phyloP scores from a whole-genome alignment of 371 early-diverging fungal species.

The Cokeromyces recurvatus region DNA sequence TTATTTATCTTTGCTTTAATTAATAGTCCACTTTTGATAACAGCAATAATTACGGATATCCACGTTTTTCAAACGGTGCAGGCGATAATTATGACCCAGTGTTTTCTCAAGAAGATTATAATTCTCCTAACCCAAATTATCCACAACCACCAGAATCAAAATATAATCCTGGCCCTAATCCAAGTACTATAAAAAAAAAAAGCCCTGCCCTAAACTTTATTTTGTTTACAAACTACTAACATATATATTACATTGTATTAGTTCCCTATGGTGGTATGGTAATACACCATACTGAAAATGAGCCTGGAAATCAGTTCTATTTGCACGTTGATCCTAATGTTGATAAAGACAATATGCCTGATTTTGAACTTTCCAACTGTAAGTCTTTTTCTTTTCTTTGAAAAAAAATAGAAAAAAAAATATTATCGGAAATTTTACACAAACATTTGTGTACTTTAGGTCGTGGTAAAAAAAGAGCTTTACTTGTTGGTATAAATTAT shows the following conservation, averaged over 20 bases:
- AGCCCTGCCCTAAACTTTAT: not conserved
- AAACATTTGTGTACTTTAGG: slow-evolving; percentile 14
- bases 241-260: not conserved
- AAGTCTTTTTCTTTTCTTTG: slow-evolving; percentile 16
- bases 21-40: not conserved
- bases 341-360: slow-evolving; percentile 13
- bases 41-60: no score
- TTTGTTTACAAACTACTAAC: no score
- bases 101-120: slow-evolving; percentile 12
- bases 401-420: no score
- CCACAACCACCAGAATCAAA: slow-evolving; percentile 24
- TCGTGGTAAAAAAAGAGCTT: slow-evolving; percentile 71
- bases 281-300: slow-evolving; percentile 4
- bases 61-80: not conserved
- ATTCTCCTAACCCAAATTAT: slow-evolving; percentile 17
- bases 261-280: slow-evolving; percentile 23
- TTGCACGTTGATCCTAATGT: slow-evolving; percentile 36
- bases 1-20: not conserved
- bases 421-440: no score
- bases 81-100: slow-evolving; percentile 11
- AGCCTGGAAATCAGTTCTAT: slow-evolving; percentile 17
- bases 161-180: slow-evolving; percentile 26
- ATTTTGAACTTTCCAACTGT: slow-evolving; percentile 70
- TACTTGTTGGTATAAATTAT: slow-evolving; percentile 94
- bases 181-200: slow-evolving; percentile 12